A percentile compares a stretch with the other conserved stretches of the same genome.
phyloP scores from a whole-genome alignment of 495 filamentous ascomycete genomes.

The Aspergillus saccharolyticus region DNA sequence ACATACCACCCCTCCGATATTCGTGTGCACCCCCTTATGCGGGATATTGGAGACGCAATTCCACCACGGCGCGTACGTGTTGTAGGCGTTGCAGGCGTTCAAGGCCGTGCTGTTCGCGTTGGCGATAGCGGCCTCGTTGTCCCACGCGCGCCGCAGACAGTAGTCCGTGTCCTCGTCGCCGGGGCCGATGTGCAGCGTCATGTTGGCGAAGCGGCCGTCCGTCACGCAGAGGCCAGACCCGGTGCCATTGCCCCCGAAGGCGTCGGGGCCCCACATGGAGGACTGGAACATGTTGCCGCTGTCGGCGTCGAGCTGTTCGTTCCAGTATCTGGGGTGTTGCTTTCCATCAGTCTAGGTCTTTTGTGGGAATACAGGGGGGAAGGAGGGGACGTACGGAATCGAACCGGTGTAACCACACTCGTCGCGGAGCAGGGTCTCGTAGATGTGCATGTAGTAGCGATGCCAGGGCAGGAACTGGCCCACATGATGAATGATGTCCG shows the following conservation, averaged over 20 bases:
- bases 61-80: conserved; percentile 15
- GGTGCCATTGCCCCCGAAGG: conserved; percentile 16
- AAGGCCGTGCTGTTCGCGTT: conserved; percentile 15
- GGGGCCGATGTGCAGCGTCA: conserved; percentile 16
- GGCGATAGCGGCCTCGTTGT: conserved; percentile 7
- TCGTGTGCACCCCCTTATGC: conserved; percentile 18
- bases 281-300: conserved; percentile 16
- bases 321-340: conserved; percentile 3
- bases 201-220: conserved; percentile 15
- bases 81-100: conserved; percentile 12
- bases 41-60: conserved; percentile 15
- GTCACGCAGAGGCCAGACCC: conserved; percentile 11
- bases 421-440: conserved; percentile 36
- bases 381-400: conserved; percentile 32
- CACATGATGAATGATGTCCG: conserved; percentile 17
- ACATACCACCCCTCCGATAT: conserved; percentile 18
- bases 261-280: conserved; percentile 15
- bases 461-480: conserved; percentile 46
- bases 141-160: conserved; percentile 12
- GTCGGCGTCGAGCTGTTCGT: conserved; percentile 15
- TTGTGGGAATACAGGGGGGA: neutral
- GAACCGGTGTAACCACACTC: conserved; percentile 41
- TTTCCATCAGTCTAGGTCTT: neutral
- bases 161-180: conserved; percentile 15
- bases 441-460: conserved; percentile 39